Base-by-base conservation (phyloP, 2,329 filamentous ascomycete species). In the Chaetomium sp. region DNA sequence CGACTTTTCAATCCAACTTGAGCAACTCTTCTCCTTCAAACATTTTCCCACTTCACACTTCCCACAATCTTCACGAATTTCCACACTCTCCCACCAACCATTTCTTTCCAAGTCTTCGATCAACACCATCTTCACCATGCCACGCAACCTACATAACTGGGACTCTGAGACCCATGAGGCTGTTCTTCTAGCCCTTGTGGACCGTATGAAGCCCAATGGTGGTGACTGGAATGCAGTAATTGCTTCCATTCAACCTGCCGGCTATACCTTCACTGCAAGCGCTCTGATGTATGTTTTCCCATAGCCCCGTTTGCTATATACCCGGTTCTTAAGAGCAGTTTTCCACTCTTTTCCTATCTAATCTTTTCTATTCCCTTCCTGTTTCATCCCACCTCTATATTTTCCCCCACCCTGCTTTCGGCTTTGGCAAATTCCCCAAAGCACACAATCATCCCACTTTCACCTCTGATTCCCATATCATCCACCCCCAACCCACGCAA, bases 121-220 rank as follows among this genome's bases (percentile, higher is more conserved):
- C 32, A 11, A 38, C 38, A 52, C 9, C 19, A 42, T 37, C 19
- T 8, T 19, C 35, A 56, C 36, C 7, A 61, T 59, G 55, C 37
- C 50, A 27, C 56, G 63, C 32, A 48, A 34, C 36, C 53, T 58
- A 34, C 61, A 64, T 61, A 69, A 66, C 37, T 80, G 76, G 76
- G 71, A 71, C 34, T 63, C 57, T 5, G 65, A 67, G 7, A 69
- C 72, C 14, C 75, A 79, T 46, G 66, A 74, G 56, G 74, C 75
- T 42, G 72, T 79, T 43, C 68, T 80, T 38, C 54, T 72, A 6
- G 70, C 70, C 34, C 56, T 79, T 32, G 64, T 74, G n/a, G 67
- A 70, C 33, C 65, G 70, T 6, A 59, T 73, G 53, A 70, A 67
- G 40, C 68, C 73, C 2, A 65, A 59, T 2, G 41, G 59, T 0